These are phyloP conservation scores for Fonsecaea pugnacius DNA, from an alignment of 2,329 filamentous ascomycete genomes.

Conservation along the genomic window DNA sequence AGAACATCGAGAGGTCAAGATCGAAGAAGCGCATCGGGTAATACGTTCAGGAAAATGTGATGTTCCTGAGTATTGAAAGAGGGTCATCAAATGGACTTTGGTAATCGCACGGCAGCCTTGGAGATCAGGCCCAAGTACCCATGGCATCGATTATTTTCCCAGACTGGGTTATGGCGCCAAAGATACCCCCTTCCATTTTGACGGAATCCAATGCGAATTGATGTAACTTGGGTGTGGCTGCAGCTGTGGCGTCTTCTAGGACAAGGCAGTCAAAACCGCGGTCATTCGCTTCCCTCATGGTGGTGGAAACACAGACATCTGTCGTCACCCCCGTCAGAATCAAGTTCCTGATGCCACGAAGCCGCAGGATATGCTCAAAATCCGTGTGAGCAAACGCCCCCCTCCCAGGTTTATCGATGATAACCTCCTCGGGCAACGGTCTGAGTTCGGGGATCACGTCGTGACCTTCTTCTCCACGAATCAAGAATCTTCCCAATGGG, in stretches of 20 bases:
- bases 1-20: conserved; percentile 43
- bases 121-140: not conserved
- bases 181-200: conserved; percentile 54
- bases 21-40: conserved; percentile 55
- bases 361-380: conserved; percentile 57
- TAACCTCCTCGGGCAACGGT: conserved; percentile 53
- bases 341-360: conserved; percentile 58
- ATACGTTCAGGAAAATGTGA: conserved; percentile 54
- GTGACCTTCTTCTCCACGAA: conserved; percentile 63
- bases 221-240: conserved; percentile 49
- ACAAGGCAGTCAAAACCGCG: conserved; percentile 60
- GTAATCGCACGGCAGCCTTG: not conserved
- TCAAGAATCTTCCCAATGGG: conserved; percentile 61
- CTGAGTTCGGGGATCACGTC: conserved; percentile 61
- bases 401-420: conserved; percentile 61
- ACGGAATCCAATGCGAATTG: conserved; percentile 49
- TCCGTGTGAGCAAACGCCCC: conserved; percentile 61
- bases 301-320: conserved; percentile 61
- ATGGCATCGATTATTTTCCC: conserved; percentile 45
- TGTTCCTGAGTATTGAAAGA: not conserved
- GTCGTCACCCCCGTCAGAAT: conserved; percentile 61
- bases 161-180: conserved; percentile 47
- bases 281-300: conserved; percentile 61
- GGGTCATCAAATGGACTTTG: not conserved
- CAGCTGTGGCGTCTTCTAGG: conserved; percentile 55